Percentiles rank a stretch among this genome's conserved stretches.
These are phyloP conservation scores for Neonectria hederae DNA, from an alignment of 2,329 filamentous ascomycete genomes.

Conservation along the genomic window DNA sequence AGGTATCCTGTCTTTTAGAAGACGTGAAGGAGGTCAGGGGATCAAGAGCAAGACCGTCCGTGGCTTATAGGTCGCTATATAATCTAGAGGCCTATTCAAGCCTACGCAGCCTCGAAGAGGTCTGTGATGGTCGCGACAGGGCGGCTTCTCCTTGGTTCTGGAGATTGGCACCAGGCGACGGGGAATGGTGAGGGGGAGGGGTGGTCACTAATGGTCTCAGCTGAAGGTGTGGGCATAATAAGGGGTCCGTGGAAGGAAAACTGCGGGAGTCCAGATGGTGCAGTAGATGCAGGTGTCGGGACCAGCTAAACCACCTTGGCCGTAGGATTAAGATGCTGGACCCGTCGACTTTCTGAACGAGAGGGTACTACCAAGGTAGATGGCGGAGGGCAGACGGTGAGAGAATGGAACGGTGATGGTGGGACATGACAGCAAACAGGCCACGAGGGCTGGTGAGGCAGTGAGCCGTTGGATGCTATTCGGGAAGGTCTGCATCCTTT, in stretches of 20 bases:
- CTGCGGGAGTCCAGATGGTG: not conserved
- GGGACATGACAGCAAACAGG: not conserved
- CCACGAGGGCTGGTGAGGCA: constrained; percentile 2
- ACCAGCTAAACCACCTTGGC: constrained; percentile 20
- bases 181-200: constrained; percentile 2
- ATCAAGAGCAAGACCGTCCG: not conserved
- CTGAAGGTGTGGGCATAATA: not conserved
- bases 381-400: not conserved
- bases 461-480: constrained; percentile 2
- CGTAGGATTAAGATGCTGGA: not conserved
- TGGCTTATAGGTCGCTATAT: constrained; percentile 6
- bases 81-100: constrained; percentile 1
- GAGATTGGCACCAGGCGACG: constrained; percentile 11
- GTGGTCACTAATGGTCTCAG: constrained; percentile 2
- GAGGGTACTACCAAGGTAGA: not conserved
- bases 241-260: constrained; percentile 4
- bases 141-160: not conserved
- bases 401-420: constrained; percentile 5
- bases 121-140: not conserved
- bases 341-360: not conserved
- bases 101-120: constrained; percentile 6
- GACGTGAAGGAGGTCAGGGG: not conserved
- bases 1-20: not conserved
- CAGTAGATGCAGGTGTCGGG: constrained; percentile 17
- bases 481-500: constrained; percentile 13